Percentiles rank a stretch among this genome's conserved stretches.
These are phyloP conservation scores for Arabis alpina DNA, from an alignment of 345 rosid genomes.

Conservation along the genomic window DNA sequence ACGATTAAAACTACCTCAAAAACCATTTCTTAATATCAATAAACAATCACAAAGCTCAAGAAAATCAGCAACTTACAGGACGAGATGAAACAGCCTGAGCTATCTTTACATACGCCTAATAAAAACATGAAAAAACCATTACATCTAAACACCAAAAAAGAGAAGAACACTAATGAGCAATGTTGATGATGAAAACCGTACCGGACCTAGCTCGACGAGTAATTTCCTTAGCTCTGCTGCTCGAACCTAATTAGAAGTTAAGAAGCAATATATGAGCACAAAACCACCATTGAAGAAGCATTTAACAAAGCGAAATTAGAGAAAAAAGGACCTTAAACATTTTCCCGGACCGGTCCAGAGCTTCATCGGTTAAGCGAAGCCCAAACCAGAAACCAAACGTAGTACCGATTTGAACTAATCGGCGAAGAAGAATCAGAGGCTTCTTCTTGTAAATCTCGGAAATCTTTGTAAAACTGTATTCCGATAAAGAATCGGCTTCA, in stretches of 20 bases:
- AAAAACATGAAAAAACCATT: conserved; percentile 20
- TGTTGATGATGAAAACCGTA: conserved; percentile 40
- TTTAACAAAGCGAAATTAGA: neutral
- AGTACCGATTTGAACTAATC: conserved; percentile 70
- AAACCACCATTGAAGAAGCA: neutral
- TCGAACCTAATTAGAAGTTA: conserved; percentile 59
- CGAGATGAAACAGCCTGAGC: conserved; percentile 97
- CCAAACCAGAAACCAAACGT: conserved; percentile 84
- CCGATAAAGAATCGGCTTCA: conserved; percentile 66
- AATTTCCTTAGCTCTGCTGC: conserved; percentile 87
- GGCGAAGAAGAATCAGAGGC: conserved; percentile 70
- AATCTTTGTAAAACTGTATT: conserved; percentile 59
- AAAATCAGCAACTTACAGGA: conserved; percentile 56
- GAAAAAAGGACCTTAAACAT: conserved; percentile 71
- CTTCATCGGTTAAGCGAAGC: conserved; percentile 62
- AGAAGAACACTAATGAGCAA: conserved; percentile 19
- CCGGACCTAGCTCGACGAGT: conserved; percentile 90
- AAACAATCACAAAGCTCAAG: neutral
- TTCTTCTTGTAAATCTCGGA: conserved; percentile 59
- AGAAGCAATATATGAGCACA: conserved; percentile 8
- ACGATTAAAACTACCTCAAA: conserved; percentile 15
- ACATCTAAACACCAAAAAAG: neutral
- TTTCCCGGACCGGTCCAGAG: conserved; percentile 63
- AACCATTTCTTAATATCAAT: neutral
- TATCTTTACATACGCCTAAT: conserved; percentile 83